Base-by-base conservation (phyloP, 768 basidiomycete species). In the Clavaria fumosa region DNA sequence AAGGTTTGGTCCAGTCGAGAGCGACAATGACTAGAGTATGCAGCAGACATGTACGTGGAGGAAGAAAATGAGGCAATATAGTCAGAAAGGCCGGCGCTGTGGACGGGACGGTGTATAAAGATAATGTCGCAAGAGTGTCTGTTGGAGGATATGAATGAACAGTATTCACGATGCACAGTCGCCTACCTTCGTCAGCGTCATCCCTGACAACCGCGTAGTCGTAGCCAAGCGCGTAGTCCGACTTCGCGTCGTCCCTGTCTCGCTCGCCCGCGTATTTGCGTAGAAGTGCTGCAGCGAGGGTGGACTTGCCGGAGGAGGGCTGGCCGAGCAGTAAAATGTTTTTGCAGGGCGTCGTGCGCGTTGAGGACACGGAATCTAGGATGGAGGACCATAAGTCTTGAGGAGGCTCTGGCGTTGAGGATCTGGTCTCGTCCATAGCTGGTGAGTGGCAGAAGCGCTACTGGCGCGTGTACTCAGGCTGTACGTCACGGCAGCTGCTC, bases 1-100 rank as follows among this genome's bases (percentile, higher is more conserved):
- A 91, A 1, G 93, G 93, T 45, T 72, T 72, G 47, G 89, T 93
- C 93, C 95, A 99, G 55, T 99, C 93, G 7, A 99, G 61, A 0
- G 78, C 74, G 47, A 97, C 81, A 50, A 95, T 60, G 31, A 89
- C 73, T 21, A 85, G 62, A 0, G 81, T 79, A 44, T 85, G 77
- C 2, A 70, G 68, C 9, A 86, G 56, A 4, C 72, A 61, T 20
- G 68, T 60, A 40, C 72, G 65, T 1, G 86, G 78, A 1, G 84
- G 82, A 18, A 90, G 56, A 45, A 88, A 84, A 42, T 78, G 72
- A 0, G 86, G 84, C 0, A 93, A 48, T 21, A 93, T 56, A 9
- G 74, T 58, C 2, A 75, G 73, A 45, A 86, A 78, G 1, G 80
- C 68, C 1, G 66, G 56, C n/a, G 77, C 67, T 2, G 78, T 72